Percentiles rank a stretch among this genome's conserved stretches.
Conservation (phyloP, 2,329 filamentous ascomycete species). For the Ilyonectria robusta region DNA sequence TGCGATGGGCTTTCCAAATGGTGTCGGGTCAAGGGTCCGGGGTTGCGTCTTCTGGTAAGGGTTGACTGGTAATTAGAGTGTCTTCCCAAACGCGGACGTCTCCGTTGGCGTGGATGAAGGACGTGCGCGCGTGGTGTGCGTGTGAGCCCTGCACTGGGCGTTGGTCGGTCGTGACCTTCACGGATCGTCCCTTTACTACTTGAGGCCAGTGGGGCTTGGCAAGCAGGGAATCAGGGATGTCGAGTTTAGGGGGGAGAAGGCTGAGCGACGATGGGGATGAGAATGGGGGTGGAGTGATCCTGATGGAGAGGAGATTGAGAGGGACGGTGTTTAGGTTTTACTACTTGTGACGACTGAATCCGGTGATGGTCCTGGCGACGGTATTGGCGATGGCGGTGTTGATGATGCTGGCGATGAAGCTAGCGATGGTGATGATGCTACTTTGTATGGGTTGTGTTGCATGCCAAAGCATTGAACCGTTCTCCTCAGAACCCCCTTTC, state of each 20-base stretch:
- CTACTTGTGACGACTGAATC: too few relatives aligned
- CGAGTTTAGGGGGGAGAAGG: neutral
- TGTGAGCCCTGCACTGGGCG: constrained; percentile 14
- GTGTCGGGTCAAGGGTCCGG: constrained; percentile 19
- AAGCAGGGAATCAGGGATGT: constrained; percentile 4
- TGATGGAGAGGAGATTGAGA: constrained; percentile 1
- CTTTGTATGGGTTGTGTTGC: too few relatives aligned
- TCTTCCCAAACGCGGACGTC: constrained; percentile 15
- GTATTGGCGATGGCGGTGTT: neutral
- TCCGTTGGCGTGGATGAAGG: constrained; percentile 20
- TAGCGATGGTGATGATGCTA: too few relatives aligned
- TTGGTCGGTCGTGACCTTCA: constrained; percentile 14
- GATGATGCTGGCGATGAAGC: neutral
- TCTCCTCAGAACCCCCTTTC: too few relatives aligned
- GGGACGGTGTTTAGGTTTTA: neutral
- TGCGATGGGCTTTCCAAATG: constrained; percentile 10
- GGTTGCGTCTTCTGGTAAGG: constrained; percentile 23
- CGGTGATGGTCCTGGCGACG: neutral
- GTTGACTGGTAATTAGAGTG: too few relatives aligned
- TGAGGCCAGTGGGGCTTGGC: constrained; percentile 16
- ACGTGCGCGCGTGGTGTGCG: constrained; percentile 24
- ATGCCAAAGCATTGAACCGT: too few relatives aligned
- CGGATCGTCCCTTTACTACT: constrained; percentile 23
- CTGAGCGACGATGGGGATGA: too few relatives aligned
- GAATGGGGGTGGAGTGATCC: neutral